Percentiles rank a stretch among this genome's conserved stretches.
These are phyloP conservation scores for Cercospora brassicicola DNA, from an alignment of 2,329 filamentous ascomycete genomes.

Conservation along the genomic window DNA sequence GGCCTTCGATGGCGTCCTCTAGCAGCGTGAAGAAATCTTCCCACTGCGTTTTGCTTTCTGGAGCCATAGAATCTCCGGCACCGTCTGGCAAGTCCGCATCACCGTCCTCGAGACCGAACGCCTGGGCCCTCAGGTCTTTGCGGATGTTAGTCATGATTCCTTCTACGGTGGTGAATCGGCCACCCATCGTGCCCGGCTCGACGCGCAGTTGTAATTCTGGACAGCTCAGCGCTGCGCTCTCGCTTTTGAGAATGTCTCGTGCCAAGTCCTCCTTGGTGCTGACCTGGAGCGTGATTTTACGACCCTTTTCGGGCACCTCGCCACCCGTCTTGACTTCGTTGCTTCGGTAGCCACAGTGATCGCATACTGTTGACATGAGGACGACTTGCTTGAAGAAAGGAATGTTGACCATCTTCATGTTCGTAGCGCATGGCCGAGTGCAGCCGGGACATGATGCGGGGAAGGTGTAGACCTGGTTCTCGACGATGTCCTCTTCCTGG, in stretches of 20 bases:
- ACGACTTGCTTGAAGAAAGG: constrained; percentile 97
- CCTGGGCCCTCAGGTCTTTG: constrained; percentile 81
- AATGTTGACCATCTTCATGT: constrained; percentile 99
- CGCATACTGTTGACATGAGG: constrained; percentile 90
- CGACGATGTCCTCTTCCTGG: constrained; percentile 71
- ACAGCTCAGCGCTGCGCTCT: constrained; percentile 83
- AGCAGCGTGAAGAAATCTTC: constrained; percentile 75
- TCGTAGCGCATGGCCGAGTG: constrained; percentile 78
- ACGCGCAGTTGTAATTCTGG: constrained; percentile 84
- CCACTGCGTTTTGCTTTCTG: constrained; percentile 71
- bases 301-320: constrained; percentile 81
- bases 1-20: constrained; percentile 74
- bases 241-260: constrained; percentile 93
- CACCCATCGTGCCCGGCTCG: constrained; percentile 90
- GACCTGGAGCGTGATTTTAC: constrained; percentile 76
- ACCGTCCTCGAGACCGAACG: constrained; percentile 71
- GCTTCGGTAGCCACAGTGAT: constrained; percentile 83
- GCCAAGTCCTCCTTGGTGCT: constrained; percentile 70
- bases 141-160: constrained; percentile 89
- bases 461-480: constrained; percentile 90
- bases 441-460: constrained; percentile 91
- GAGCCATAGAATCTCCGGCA: constrained; percentile 72
- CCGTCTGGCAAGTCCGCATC: constrained; percentile 41
- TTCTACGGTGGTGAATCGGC: constrained; percentile 95
- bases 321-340: constrained; percentile 98